Evolutionary conservation across 2,329 filamentous ascomycete species (phyloP).

Genomic region (Stemphylium vesicarium): DNA sequence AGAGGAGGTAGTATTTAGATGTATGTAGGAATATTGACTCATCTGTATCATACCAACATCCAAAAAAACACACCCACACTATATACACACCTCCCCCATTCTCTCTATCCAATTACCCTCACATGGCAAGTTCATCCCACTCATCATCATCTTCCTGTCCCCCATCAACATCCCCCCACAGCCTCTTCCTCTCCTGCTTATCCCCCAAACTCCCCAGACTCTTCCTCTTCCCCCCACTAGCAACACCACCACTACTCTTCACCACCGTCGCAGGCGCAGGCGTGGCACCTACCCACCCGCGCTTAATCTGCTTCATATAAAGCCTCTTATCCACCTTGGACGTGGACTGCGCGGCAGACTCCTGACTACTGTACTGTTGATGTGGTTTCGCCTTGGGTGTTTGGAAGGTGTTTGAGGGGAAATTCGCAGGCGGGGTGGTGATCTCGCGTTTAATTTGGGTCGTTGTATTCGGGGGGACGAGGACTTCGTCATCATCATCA

Average conservation of each 20-base stretch:
- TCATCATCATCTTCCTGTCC: neutral
- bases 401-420: slow-evolving; percentile 20
- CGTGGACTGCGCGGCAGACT: slow-evolving; percentile 8
- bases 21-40: no score
- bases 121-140: slow-evolving; percentile 34
- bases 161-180: neutral
- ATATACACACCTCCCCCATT: neutral
- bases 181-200: slow-evolving; percentile 3
- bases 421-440: slow-evolving; percentile 15
- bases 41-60: no score
- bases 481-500: neutral
- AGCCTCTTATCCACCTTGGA: slow-evolving; percentile 18
- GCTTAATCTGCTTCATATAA: slow-evolving; percentile 29
- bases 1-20: no score
- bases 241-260: neutral
- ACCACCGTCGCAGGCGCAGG: neutral
- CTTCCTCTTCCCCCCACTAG: neutral
- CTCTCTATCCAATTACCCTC: neutral
- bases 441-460: slow-evolving; percentile 34
- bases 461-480: neutral
- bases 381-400: slow-evolving; percentile 21
- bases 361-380: neutral
- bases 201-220: neutral
- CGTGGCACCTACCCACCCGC: slow-evolving; percentile 25
- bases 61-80: neutral